Conservation (phyloP, 805 yeast species). For the Jamesozyma piceae region DNA sequence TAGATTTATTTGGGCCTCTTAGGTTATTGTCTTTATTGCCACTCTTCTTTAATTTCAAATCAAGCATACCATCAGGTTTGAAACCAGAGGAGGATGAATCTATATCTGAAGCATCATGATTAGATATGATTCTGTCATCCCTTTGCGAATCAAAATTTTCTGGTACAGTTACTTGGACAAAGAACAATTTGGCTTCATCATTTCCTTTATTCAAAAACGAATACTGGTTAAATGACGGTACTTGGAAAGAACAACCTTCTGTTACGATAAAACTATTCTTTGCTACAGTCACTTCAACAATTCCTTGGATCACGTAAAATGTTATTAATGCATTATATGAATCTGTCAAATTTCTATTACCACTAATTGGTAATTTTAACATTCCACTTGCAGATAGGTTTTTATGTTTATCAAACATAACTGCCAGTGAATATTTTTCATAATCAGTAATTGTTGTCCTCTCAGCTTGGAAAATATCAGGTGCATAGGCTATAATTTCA, state of each 20-base stretch:
- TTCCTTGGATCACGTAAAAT: constrained; percentile 67
- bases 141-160: constrained; percentile 25
- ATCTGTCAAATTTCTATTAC: constrained; percentile 54
- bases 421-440: constrained; percentile 52
- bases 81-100: constrained; percentile 12
- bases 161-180: constrained; percentile 51
- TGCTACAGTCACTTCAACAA: constrained; percentile 56
- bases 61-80: background rate
- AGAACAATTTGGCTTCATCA: constrained; percentile 54
- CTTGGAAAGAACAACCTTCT: constrained; percentile 68
- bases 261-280: constrained; percentile 51
- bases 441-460: constrained; percentile 33
- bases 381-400: constrained; percentile 68
- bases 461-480: constrained; percentile 42
- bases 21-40: background rate
- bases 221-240: constrained; percentile 71
- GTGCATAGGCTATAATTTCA: constrained; percentile 51
- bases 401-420: constrained; percentile 52
- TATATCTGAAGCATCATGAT: constrained; percentile 38
- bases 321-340: constrained; percentile 51
- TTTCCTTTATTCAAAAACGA: constrained; percentile 56
- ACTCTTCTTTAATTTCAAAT: background rate
- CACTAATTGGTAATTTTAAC: constrained; percentile 53
- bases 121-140: background rate
- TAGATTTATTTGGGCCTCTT: background rate